Percentiles rank a stretch among this genome's conserved stretches.
These are phyloP conservation scores for Lactarius evosmus DNA, from an alignment of 768 basidiomycete species.

Conservation along the genomic window DNA sequence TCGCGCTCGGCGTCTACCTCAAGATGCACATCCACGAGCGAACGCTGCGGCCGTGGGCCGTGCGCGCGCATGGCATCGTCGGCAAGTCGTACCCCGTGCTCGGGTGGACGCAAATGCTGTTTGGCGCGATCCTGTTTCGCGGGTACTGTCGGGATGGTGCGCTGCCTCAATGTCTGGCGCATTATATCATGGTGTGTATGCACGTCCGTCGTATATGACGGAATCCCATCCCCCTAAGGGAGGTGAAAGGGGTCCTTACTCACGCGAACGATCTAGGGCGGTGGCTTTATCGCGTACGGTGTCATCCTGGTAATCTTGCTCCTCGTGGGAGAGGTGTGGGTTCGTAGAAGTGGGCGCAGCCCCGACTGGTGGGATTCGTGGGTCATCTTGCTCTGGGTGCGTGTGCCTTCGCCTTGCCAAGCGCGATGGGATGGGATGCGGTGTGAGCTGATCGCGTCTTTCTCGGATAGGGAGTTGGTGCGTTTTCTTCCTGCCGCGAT, in stretches of 20 bases:
- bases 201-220: background rate
- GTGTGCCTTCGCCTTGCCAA: constrained; percentile 28
- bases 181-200: constrained; percentile 70
- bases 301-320: constrained; percentile 76
- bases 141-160: constrained; percentile 79
- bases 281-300: constrained; percentile 87
- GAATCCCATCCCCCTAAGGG: background rate
- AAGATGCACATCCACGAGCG: constrained; percentile 88
- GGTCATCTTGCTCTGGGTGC: constrained; percentile 53
- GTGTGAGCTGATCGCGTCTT: background rate
- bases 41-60: constrained; percentile 66
- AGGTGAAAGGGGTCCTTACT: background rate
- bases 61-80: constrained; percentile 68
- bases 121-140: constrained; percentile 70
- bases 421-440: too few relatives aligned
- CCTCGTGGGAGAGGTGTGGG: constrained; percentile 74
- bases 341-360: constrained; percentile 62
- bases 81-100: constrained; percentile 82
- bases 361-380: constrained; percentile 88
- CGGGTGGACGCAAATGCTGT: constrained; percentile 87
- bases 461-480: constrained; percentile 28
- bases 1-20: constrained; percentile 78
- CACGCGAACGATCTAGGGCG: constrained; percentile 46
- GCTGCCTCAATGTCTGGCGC: constrained; percentile 83
- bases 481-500: background rate